phyloP scores from a whole-genome alignment of 2,329 filamentous ascomycete species.

The Colletotrichum truncatum region DNA sequence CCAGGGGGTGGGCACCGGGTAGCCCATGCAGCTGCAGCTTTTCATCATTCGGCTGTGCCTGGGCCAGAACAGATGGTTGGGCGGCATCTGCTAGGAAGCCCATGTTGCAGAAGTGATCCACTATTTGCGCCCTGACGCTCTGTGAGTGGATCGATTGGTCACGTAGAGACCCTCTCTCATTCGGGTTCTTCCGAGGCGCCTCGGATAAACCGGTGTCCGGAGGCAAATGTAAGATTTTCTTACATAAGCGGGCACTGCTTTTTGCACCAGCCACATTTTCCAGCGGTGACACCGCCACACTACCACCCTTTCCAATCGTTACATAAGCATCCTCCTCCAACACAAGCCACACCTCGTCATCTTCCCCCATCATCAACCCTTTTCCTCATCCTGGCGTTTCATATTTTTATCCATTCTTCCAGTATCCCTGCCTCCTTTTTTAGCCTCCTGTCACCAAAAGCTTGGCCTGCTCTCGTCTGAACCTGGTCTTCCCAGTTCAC shows the following conservation, averaged over 20 bases:
- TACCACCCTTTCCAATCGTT: no score
- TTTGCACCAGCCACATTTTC: neutral
- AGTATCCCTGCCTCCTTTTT: conserved; percentile 4
- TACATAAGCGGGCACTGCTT: neutral
- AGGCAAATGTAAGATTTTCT: no score
- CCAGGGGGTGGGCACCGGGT: no score
- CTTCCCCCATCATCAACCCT: neutral
- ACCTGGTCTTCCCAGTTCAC: neutral
- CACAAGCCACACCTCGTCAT: neutral
- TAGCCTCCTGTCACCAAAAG: conserved; percentile 30
- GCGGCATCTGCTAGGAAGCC: neutral
- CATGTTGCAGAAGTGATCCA: neutral
- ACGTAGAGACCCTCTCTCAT: neutral
- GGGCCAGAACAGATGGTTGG: neutral
- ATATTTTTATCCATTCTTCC: neutral
- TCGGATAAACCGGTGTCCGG: no score
- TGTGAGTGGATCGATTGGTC: neutral
- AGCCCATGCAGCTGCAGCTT: no score
- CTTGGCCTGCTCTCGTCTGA: conserved; percentile 25
- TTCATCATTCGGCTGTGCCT: neutral
- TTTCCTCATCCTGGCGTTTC: conserved; percentile 6
- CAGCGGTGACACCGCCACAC: neutral
- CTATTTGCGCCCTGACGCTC: neutral
- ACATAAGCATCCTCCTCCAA: neutral
- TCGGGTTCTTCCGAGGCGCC: conserved; percentile 9